Percentiles rank a stretch among this genome's conserved stretches.
Evolutionary conservation across 345 rosid species (phyloP).

Genomic region (Populus pruinosa): DNA sequence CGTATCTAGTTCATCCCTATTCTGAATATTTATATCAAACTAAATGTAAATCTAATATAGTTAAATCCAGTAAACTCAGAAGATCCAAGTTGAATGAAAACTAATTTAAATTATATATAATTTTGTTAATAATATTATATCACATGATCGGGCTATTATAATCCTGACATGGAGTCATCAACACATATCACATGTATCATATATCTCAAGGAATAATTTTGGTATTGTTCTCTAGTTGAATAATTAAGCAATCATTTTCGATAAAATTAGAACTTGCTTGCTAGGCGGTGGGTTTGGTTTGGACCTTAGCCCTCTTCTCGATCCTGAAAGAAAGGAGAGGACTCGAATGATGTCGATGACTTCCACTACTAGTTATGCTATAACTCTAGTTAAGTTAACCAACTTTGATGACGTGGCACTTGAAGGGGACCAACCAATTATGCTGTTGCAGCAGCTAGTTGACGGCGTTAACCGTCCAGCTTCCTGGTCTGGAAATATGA

Average conservation of each 20-base stretch:
- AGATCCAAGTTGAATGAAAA: no score
- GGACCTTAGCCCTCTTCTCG: no score
- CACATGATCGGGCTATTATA: no score
- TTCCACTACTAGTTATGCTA: neutral
- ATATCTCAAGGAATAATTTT: neutral
- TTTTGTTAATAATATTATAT: no score
- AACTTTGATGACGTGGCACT: constrained; percentile 5
- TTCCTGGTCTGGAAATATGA: neutral
- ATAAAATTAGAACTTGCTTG: neutral
- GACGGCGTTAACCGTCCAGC: neutral
- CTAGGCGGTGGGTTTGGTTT: no score
- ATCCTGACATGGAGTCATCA: no score
- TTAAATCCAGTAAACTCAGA: no score
- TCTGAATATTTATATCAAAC: no score
- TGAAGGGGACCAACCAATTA: constrained; percentile 1
- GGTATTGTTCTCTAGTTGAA: neutral
- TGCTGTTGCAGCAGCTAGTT: neutral
- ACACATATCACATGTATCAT: neutral
- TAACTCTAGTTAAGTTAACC: constrained; percentile 24
- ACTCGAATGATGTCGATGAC: constrained; percentile 4
- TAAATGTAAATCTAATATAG: no score
- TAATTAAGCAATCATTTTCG: neutral
- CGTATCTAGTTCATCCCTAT: no score
- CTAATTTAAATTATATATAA: no score
- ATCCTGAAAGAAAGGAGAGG: neutral